Evolutionary conservation across 305 asterid genomes (phyloP), one percentile per base, ranked within the genome.

Genomic region (Fraxinus baroniana): DNA sequence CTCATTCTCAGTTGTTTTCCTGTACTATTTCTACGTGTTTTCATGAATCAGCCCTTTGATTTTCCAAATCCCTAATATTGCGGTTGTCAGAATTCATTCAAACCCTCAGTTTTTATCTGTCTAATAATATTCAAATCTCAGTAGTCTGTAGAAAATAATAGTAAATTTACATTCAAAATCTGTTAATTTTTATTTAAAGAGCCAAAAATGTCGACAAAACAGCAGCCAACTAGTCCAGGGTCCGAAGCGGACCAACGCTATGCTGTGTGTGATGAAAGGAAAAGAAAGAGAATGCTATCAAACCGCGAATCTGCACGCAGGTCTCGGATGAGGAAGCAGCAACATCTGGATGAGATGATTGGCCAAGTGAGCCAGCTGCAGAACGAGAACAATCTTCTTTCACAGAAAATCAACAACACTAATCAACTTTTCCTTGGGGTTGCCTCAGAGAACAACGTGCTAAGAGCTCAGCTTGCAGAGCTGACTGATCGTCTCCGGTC

Each of bases 1-100:
- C 78, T 91, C 94, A 18, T 91, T 89, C 79, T 91, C 94, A 7
- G 94, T 91, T 52, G 94, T 91, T 1, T 91, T 88, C 49, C 90
- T 91, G 22, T 84, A 91, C 81, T 87, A 92, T 92, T 91, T 91
- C 76, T 84, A 90, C 8, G 90, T 85, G 78, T 85, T 87, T 77
- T 90, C 93, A 90, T 90, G 88, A 88, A 90, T 73, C 77, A 84
- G 79, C 44, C 80, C 78, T 55, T 76, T 75, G 20, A 55, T 55
- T 18, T 33, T 49, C 46, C 26, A 8, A 28, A 22, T 49, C 44
- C 49, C 18, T 44, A 12, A 20, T 32, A 24, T 17, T 33, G 24
- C 3, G 1, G n/a, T 10, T 26, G 28, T 26, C 28, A 26, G 28
- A 28, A 24, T 68, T 30, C 74, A 32, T 2, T 33, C 28, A 22